Evolutionary conservation across 345 rosid genomes (phyloP).

Genomic region (Salix arbutifolia): DNA sequence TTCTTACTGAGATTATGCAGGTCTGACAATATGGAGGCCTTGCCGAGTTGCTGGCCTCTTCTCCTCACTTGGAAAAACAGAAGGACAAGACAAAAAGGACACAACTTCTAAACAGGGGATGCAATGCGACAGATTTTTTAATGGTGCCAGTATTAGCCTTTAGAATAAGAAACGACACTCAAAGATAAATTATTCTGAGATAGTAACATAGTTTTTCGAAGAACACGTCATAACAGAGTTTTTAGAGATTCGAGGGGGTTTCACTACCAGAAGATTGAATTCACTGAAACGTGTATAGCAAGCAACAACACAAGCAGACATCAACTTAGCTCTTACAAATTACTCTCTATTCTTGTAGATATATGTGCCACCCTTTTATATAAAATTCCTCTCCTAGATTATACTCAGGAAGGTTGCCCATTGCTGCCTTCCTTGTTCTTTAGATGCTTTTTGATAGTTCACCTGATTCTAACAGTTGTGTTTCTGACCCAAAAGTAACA

Average conservation of each 20-base stretch:
- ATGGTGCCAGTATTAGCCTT: not conserved
- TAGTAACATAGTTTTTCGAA: not conserved
- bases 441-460: not conserved
- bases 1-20: constrained; percentile 5
- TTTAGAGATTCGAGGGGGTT: not conserved
- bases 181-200: not conserved
- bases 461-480: not conserved
- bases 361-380: not conserved
- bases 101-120: constrained; percentile 17
- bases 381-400: not conserved
- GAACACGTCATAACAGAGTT: not conserved
- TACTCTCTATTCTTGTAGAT: not conserved
- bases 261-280: not conserved
- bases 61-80: constrained; percentile 18
- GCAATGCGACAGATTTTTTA: not conserved
- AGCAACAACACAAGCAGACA: not conserved
- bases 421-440: not conserved
- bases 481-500: not conserved
- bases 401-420: not conserved
- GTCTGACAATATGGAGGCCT: constrained; percentile 1
- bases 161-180: not conserved
- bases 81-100: constrained; percentile 6
- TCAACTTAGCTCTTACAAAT: not conserved
- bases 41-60: constrained; percentile 36
- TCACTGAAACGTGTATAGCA: too few species aligned